phyloP scores from a whole-genome alignment of 345 rosid genomes.

The Abelmoschus esculentus region DNA sequence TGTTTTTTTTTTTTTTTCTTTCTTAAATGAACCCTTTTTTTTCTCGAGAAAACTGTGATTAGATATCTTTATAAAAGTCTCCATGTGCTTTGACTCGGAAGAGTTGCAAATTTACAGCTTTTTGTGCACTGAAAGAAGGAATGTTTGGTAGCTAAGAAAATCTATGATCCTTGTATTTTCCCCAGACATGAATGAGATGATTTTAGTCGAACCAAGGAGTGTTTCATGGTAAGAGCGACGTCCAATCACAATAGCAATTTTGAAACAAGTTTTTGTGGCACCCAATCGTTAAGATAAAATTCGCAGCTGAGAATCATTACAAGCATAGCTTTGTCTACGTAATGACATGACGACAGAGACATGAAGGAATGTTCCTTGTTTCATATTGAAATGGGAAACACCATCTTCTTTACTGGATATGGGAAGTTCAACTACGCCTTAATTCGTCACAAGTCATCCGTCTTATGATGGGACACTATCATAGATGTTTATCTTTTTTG shows the following conservation, averaged over 20 bases:
- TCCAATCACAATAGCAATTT: conserved; percentile 13
- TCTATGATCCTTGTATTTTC: not conserved
- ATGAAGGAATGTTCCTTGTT: conserved; percentile 21
- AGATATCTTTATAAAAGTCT: not conserved
- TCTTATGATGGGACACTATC: too few relatives aligned
- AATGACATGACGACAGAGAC: conserved; percentile 10
- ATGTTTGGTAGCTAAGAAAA: conserved; percentile 1
- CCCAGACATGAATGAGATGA: not conserved
- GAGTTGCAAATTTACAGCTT: not conserved
- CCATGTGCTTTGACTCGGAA: not conserved
- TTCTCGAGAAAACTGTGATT: not conserved
- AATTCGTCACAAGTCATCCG: too few relatives aligned
- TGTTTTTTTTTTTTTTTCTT: too few relatives aligned
- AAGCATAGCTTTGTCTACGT: conserved; percentile 12
- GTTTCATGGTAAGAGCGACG: not conserved
- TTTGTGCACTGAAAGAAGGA: not conserved
- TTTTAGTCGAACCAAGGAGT: not conserved
- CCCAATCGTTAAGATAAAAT: conserved; percentile 2
- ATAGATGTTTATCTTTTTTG: too few relatives aligned
- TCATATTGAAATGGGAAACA: conserved; percentile 9
- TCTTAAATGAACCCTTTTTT: too few relatives aligned
- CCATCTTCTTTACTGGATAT: conserved; percentile 13
- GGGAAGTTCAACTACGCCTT: not conserved
- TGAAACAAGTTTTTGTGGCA: not conserved
- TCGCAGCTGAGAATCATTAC: conserved; percentile 22